A percentile compares a stretch with the other conserved stretches of the same genome.
These are phyloP conservation scores for Rhododendron griersonianum DNA, from an alignment of 148 eudicot species.

Conservation along the genomic window DNA sequence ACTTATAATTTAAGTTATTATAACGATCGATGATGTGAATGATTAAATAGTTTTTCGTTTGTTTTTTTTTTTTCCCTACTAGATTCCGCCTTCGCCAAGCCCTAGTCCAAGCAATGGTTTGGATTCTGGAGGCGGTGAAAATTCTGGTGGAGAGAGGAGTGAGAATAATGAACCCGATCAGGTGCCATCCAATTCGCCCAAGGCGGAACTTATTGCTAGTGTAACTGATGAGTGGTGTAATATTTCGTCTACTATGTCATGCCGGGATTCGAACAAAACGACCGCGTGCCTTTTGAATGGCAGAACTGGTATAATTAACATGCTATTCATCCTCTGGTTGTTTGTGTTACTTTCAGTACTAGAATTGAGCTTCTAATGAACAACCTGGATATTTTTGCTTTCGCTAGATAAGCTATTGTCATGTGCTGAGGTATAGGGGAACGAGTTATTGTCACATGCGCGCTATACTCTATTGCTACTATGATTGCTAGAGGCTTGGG, in stretches of 20 bases:
- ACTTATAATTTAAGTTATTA: neutral
- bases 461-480: no score
- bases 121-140: no score
- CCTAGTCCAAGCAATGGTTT: neutral
- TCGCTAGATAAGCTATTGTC: no score
- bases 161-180: neutral
- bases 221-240: neutral
- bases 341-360: neutral
- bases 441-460: no score
- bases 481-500: neutral
- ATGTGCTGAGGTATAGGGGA: no score
- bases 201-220: neutral
- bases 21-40: neutral
- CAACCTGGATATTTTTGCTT: no score
- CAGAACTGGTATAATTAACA: constrained; percentile 8
- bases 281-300: constrained; percentile 4
- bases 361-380: no score
- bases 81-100: constrained; percentile 8
- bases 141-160: no score
- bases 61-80: neutral
- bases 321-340: neutral
- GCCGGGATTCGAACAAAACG: neutral
- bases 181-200: neutral
- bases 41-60: neutral
- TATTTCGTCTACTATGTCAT: neutral